Conservation (phyloP, 2,329 filamentous ascomycete species). For the Aspergillus sp. region DNA sequence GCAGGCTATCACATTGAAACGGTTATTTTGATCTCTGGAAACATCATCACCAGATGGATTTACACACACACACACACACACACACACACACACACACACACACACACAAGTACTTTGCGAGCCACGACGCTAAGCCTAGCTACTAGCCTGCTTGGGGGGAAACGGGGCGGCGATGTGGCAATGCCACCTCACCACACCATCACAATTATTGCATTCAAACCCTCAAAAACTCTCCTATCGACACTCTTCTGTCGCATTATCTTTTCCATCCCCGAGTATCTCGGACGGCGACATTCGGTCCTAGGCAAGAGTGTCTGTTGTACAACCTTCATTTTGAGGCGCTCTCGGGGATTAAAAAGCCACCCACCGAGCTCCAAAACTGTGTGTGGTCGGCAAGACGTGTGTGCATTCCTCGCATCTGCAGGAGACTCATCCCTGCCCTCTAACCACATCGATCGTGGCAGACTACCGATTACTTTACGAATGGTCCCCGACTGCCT, state of each 20-base stretch:
- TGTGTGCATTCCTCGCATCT: slow-evolving; percentile 1
- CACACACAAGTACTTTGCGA: too few relatives aligned
- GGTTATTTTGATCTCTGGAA: too few relatives aligned
- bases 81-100: too few relatives aligned
- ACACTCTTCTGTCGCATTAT: background rate
- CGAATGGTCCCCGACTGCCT: too few relatives aligned
- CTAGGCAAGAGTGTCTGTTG: background rate
- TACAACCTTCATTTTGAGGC: background rate
- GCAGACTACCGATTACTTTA: background rate
- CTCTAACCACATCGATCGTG: slow-evolving; percentile 9
- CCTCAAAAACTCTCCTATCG: background rate
- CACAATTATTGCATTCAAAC: background rate
- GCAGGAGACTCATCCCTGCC: slow-evolving; percentile 10
- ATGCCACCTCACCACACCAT: background rate
- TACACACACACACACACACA: too few relatives aligned
- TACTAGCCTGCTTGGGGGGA: background rate
- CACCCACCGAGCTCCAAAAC: background rate
- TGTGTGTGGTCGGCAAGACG: background rate
- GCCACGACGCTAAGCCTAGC: background rate
- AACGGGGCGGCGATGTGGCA: background rate
- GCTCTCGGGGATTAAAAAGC: background rate
- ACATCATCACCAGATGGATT: too few relatives aligned
- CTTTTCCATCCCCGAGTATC: background rate
- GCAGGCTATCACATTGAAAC: too few relatives aligned
- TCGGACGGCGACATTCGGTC: background rate